Evolutionary conservation across 352 stramenopile genomes (phyloP), one percentile per base, ranked within the genome.

Genomic region (Phytophthora tubulina): DNA sequence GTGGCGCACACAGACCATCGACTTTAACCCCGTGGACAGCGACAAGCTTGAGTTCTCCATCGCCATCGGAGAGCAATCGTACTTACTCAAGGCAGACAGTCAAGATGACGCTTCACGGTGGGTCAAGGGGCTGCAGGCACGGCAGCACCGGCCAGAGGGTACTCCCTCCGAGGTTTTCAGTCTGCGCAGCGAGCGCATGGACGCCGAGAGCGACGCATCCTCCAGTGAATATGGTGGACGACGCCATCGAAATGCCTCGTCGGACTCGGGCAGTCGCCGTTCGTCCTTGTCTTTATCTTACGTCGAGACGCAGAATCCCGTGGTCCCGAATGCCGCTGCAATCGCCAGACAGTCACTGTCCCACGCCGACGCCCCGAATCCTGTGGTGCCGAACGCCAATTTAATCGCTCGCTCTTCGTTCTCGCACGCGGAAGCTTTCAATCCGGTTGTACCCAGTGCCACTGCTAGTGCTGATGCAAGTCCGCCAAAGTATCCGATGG

Each of bases 21-120:
- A 90, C 41, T 78, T 93, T 62, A 84, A 84, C 58, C 17, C 80
- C 6, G 63, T 69, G 32, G 87, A 96, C 74, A 58, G 60, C 2
- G 70, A 88, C 45, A 80, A 81, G 39, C 79, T 89, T 59, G 89
- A 96, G 72, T 96, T 96, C 69, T 93, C 82, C 36, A 93, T 96
- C 76, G 78, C 84, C 49, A 95, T 96, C 50, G 89, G 87, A 63
- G 89, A 96, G 38, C 89, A 96, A 73, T 94, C 87, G 36, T 96
- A 96, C 64, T 63, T 96, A 17, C 84, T 96, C 56, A 93, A 92
- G 70, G 87, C 89, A 7, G 86, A 92, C 61, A 91, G 74, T 35
- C 76, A 86, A 61, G 81, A 94, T 33, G 89, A 94, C 17, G 87
- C 89, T 2, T 38, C 73, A 45, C 71, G 73, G 31, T 71, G 63